These are phyloP conservation scores for Perilla frutescens DNA, from an alignment of 257 asterid species.

Conservation along the genomic window DNA sequence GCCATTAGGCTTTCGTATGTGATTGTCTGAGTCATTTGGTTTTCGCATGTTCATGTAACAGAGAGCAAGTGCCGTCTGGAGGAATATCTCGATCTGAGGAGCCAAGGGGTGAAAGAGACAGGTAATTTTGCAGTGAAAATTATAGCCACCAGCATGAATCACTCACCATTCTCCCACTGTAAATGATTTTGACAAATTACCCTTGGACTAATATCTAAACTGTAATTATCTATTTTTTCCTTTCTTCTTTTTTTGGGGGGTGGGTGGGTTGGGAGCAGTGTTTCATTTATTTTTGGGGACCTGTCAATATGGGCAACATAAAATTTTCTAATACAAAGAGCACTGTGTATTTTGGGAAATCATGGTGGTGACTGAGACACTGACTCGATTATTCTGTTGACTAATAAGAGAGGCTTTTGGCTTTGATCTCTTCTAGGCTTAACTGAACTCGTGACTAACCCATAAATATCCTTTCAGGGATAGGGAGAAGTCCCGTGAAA, in stretches of 20 bases:
- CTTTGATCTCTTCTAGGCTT: too few species aligned
- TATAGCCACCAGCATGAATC: background rate
- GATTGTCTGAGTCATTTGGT: conserved; percentile 16
- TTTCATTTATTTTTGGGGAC: too few species aligned
- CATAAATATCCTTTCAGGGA: conserved; percentile 47
- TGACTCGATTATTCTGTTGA: too few species aligned
- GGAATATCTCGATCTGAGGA: conserved; percentile 90
- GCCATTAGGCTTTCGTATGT: background rate
- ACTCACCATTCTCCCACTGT: background rate
- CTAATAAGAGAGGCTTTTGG: too few species aligned
- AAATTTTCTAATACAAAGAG: too few species aligned
- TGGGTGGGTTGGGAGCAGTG: too few species aligned
- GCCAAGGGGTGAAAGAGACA: conserved; percentile 80
- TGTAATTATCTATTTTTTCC: background rate
- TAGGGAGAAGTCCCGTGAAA: conserved; percentile 90
- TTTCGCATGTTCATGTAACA: conserved; percentile 35
- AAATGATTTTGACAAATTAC: conserved; percentile 8
- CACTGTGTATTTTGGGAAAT: too few species aligned
- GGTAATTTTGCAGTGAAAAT: conserved; percentile 44
- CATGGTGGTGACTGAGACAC: too few species aligned
- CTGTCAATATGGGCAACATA: too few species aligned
- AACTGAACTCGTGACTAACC: too few species aligned
- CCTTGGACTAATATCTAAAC: conserved; percentile 1
- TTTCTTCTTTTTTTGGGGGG: background rate
- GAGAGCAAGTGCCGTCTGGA: conserved; percentile 82